Conservation (phyloP, 2,329 filamentous ascomycete genomes). For the Scedosporium aurantiacum region DNA sequence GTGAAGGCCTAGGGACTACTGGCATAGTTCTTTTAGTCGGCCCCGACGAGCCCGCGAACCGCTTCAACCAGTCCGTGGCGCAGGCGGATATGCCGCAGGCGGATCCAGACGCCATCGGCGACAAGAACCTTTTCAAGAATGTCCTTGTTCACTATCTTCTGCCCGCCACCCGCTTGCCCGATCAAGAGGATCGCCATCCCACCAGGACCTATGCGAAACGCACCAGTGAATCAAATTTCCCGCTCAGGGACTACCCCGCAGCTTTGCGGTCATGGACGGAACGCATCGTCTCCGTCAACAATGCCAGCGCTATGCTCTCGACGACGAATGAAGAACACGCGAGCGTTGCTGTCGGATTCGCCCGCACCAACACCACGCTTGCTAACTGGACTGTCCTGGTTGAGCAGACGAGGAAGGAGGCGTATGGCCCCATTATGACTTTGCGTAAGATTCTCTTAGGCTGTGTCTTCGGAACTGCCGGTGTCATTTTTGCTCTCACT, state of each 20-base stretch:
- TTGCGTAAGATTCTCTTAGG: slow-evolving; percentile 72
- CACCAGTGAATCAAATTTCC: slow-evolving; percentile 40
- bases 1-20: slow-evolving; percentile 59
- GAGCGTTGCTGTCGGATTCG: slow-evolving; percentile 69
- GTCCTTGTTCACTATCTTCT: slow-evolving; percentile 48
- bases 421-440: slow-evolving; percentile 62
- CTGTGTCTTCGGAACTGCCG: slow-evolving; percentile 76
- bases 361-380: slow-evolving; percentile 53
- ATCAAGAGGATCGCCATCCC: slow-evolving; percentile 36
- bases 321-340: slow-evolving; percentile 62
- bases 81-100: slow-evolving; percentile 38
- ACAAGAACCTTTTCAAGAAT: slow-evolving; percentile 25
- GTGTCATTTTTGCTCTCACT: slow-evolving; percentile 58
- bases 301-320: slow-evolving; percentile 56
- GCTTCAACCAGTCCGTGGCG: slow-evolving; percentile 35
- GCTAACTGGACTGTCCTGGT: slow-evolving; percentile 77
- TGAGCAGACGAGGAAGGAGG: slow-evolving; percentile 64
- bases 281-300: slow-evolving; percentile 42
- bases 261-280: slow-evolving; percentile 48
- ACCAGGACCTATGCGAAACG: slow-evolving; percentile 21
- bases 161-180: slow-evolving; percentile 33
- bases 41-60: slow-evolving; percentile 55
- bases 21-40: slow-evolving; percentile 63
- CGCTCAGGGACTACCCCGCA: slow-evolving; percentile 50
- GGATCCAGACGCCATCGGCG: slow-evolving; percentile 32